Conservation (phyloP, 139 green algal species). For the Chlorella sp. region DNA sequence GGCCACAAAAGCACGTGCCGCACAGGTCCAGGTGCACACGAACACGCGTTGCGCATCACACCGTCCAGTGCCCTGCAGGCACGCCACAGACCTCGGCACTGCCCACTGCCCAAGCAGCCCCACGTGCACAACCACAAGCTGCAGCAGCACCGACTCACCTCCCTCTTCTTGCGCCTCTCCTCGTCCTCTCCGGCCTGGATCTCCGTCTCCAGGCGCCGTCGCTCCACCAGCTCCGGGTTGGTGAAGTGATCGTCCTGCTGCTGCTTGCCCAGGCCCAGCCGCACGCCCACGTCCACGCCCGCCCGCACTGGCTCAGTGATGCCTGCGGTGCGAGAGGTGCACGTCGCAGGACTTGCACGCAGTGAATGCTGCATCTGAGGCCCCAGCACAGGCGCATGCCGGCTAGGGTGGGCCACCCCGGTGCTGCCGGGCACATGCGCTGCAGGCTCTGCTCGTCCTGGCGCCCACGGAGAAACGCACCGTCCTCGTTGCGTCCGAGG, state of each 20-base stretch:
- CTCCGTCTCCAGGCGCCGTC: conserved; percentile 71
- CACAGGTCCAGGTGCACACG: background rate
- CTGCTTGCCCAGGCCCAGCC: conserved; percentile 77
- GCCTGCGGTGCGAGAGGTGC: conserved; percentile 38
- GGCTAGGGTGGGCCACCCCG: no score
- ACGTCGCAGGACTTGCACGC: no score
- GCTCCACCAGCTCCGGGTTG: conserved; percentile 55
- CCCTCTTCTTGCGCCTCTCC: conserved; percentile 42
- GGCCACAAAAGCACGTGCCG: background rate
- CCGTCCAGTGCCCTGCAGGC: no score
- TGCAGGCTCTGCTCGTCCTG: background rate
- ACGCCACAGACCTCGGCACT: no score
- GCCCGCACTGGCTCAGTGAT: conserved; percentile 67
- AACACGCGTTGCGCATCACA: no score
- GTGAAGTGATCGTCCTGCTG: conserved; percentile 71
- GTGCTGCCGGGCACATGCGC: no score
- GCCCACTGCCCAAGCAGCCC: no score
- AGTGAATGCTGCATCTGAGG: no score
- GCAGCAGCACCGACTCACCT: no score
- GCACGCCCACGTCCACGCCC: conserved; percentile 54
- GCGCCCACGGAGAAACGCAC: conserved; percentile 29
- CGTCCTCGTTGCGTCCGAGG: conserved; percentile 60
- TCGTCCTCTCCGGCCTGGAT: conserved; percentile 77
- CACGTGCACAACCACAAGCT: no score
- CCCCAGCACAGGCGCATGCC: no score